phyloP scores from a whole-genome alignment of 1,284 basidiomycete species.

The Malassezia arunalokei region DNA sequence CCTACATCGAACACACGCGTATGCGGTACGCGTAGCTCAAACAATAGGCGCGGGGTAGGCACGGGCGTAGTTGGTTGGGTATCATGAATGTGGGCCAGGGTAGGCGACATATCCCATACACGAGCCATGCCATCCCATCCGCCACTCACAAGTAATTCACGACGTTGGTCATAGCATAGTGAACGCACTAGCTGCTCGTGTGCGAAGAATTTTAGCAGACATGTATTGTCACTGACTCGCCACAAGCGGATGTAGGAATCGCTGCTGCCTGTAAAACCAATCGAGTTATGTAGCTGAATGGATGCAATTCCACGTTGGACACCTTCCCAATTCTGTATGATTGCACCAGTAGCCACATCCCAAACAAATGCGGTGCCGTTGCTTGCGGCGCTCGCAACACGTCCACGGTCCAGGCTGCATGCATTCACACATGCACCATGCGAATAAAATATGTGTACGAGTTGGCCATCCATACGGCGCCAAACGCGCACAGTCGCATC shows the following conservation, averaged over 20 bases:
- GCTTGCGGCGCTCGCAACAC: constrained; percentile 5
- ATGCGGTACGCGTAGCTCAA: constrained; percentile 7
- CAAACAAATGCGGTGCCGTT: constrained; percentile 8
- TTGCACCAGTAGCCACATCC: background rate
- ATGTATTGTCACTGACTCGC: background rate
- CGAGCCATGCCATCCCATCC: constrained; percentile 10
- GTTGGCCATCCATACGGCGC: background rate
- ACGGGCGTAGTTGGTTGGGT: background rate
- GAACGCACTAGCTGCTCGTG: constrained; percentile 9
- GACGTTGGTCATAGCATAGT: constrained; percentile 1
- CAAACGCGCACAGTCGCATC: constrained; percentile 14
- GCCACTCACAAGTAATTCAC: constrained; percentile 6
- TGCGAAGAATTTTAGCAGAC: background rate
- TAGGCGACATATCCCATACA: constrained; percentile 6
- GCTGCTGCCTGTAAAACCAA: constrained; percentile 8
- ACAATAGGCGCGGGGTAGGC: background rate
- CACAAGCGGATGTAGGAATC: constrained; percentile 6
- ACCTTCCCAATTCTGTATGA: background rate
- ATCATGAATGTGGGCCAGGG: background rate
- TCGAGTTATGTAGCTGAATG: background rate
- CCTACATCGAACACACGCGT: constrained; percentile 10
- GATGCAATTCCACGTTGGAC: constrained; percentile 4
- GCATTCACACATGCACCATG: constrained; percentile 8
- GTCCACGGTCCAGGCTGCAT: constrained; percentile 3
- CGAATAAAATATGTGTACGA: background rate